Base-by-base conservation (phyloP, 2,329 filamentous ascomycete species). In the Epichloe uncinata region DNA sequence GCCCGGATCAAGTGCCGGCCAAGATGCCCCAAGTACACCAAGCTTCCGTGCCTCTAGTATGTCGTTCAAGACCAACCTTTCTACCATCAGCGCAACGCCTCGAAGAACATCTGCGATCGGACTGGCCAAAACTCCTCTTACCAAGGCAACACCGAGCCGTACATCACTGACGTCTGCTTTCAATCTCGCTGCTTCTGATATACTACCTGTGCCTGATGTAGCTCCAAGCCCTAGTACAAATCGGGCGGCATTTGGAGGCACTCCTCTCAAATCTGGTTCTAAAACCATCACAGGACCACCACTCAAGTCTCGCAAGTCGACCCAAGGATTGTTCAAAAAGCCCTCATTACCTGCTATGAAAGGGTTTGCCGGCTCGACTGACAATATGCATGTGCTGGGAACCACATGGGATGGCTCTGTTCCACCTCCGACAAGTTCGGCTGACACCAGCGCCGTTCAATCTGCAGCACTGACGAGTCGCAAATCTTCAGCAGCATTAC, bases 401-500 rank as follows among this genome's bases (percentile, higher is more conserved):
- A 47, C 52, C 2, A 53, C 55, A 1, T 66, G 65, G 63, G 58
- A 66, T 45, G 66, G 64, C 13, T 56, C 56, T 1, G 61, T 66
- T 36, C 54, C 59, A 2, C 52, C 62, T 0, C 48, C 56, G 43
- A 18, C 56, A 5, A 48, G 57, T 12, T 44, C 54, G 18, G 55
- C 53, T 22, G 53, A 48, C 4, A 45, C 52, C 5, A 51, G 54
- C 1, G 35, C 50, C 0, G 57, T 58, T 13, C 53, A 56, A 11
- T 48, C 56, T 18, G 51, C 56, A 6, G 58, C 58, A 0, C 52
- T 59, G 5, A 60, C 65, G 0, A 63, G 57, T 48, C 64, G 69
- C 38, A 93, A 86, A 58, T 89, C 89, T 0, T 96, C 91, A 0
- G 73, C 78, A 15, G 83, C 89, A 0, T 69, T 98, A 13, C 81